Base-by-base conservation (phyloP, 805 yeast genomes). In the Candida tibetensis region DNA sequence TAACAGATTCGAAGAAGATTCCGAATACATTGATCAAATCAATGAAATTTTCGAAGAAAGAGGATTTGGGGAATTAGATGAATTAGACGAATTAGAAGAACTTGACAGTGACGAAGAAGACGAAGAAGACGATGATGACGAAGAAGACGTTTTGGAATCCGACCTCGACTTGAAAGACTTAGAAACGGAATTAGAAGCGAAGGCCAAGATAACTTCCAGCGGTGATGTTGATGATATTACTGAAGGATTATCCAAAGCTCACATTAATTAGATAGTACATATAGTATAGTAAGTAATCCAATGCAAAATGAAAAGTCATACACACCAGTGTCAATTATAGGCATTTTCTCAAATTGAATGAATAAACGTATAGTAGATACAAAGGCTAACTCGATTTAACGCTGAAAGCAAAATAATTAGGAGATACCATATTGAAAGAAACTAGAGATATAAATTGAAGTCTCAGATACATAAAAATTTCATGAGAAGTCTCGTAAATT, bases 61-160 rank as follows among this genome's bases (percentile, higher is more conserved):
- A 54, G 93, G 90, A 0, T 62, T 68, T 40, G 96, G 95, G 44
- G 91, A 84, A 58, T 68, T 93, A 23, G 96, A 91, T 53, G 99
- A 93, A 57, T 72, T 93, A 34, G 98, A 91, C 52, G 99, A 93
- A 51, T 76, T 93, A 66, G 99, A 91, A 68, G 96, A 88, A 60
- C 69, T 76, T 25, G 79, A 79, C 46, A 77, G 79, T 33, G 85
- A 77, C 17, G 87, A 79, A 37, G 87, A 80, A 39, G 86, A 80
- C 16, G 83, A 76, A 3, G 82, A 74, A 14, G 82, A 74, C 8
- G 81, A 72, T 4, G 81, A 74, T 8, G 81, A 72, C 4, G 81
- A 71, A 5, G 82, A 58, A 15, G 72, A 63, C 21, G 74, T 74
- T 34, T 51, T 49, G 29, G 86, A 77, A 32, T 82, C 76, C 32